Evolutionary conservation across 768 basidiomycete genomes (phyloP).

Genomic region (Boletus insuetus): DNA sequence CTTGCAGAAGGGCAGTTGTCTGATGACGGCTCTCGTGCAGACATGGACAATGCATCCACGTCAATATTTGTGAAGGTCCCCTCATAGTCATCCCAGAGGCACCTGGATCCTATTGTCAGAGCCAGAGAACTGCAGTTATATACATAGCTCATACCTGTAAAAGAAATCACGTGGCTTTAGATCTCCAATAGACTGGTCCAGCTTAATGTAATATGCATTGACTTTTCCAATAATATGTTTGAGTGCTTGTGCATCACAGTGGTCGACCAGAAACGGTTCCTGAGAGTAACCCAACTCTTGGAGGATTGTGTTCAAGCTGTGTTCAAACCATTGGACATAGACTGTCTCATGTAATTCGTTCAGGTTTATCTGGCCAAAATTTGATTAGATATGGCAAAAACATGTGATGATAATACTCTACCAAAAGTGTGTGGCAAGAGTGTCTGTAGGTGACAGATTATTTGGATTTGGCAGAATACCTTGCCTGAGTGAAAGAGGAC

Average conservation of each 20-base stretch:
- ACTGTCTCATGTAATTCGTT: constrained; percentile 39
- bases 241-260: constrained; percentile 47
- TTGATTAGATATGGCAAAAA: neutral
- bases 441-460: constrained; percentile 37
- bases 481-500: constrained; percentile 47
- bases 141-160: constrained; percentile 49
- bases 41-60: constrained; percentile 14
- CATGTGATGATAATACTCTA: constrained; percentile 25
- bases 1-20: constrained; percentile 56
- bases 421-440: constrained; percentile 65
- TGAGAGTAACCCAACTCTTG: constrained; percentile 57
- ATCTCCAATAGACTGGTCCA: constrained; percentile 24
- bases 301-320: constrained; percentile 60
- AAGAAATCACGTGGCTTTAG: constrained; percentile 45
- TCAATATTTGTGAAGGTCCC: constrained; percentile 48
- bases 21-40: constrained; percentile 29
- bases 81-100: constrained; percentile 45
- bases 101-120: constrained; percentile 35
- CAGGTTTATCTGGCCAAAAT: constrained; percentile 51
- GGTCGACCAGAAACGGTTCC: constrained; percentile 60
- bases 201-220: constrained; percentile 36
- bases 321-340: constrained; percentile 77
- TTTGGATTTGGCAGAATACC: constrained; percentile 34
- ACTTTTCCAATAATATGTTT: constrained; percentile 48
- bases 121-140: neutral